Evolutionary conservation across 2,329 filamentous ascomycete species (phyloP), one percentile per base, ranked within the genome.

Genomic region (Ophiostoma novo-ulmi): DNA sequence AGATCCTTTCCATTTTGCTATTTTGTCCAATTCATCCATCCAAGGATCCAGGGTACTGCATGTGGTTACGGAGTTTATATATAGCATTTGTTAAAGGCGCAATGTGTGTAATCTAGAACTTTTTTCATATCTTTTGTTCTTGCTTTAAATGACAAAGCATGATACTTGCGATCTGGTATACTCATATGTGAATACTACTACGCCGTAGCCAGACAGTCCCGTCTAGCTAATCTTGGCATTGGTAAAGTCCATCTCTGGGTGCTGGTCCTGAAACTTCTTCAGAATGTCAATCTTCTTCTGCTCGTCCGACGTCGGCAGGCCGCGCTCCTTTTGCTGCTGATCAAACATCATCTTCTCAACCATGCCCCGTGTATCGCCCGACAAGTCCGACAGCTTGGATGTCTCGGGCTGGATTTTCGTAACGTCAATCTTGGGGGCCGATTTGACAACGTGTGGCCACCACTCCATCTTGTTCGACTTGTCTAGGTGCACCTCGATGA

Each of bases 281-380:
- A 99, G 82, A 76, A 99, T 90, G 70, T 99, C 94, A 78, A 89
- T 81, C 87, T 98, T 98, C 85, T 94, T 92, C 85, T 97, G 89
- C 83, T 99, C 95, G 75, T 98, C 95, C 75, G 92, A 97, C 14
- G 90, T 93, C 66, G 93, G 92, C 80, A 91, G 86, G 5, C 95
- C 95, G 80, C 87, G 84, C 83, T 98, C 94, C 88, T 99, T 99
- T 83, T 98, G 94, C 75, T 91, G 86, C 85, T 99, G 95, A 83
- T 99, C 95, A 77, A 87, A 99, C 95, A 99, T 99, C 95, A 99
- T 99, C 88, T 99, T 99, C 88, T 99, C 95, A 64, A 99, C 95
- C 94, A 99, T 98, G 72, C 89, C 87, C 74, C 95, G 87, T 70
- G 95, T 99, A 85, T 97, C 91, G 73, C 95, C 95, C 78, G 98